phyloP scores from a whole-genome alignment of 805 yeast genomes.

The Pichia thaimueangensis region DNA sequence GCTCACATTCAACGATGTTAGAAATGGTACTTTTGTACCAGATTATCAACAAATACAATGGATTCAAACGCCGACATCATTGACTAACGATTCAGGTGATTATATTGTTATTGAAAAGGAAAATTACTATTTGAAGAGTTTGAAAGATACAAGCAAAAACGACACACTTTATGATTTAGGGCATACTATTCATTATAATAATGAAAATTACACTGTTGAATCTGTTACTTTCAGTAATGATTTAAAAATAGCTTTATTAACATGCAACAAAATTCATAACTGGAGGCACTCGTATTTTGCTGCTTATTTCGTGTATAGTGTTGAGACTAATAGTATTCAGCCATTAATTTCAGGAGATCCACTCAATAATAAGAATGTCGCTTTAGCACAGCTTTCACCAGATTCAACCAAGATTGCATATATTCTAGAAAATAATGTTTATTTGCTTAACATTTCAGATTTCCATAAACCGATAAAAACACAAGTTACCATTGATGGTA shows the following conservation, averaged over 20 bases:
- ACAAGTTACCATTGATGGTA: slow-evolving; percentile 67
- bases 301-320: slow-evolving; percentile 54
- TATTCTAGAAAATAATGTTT: slow-evolving; percentile 67
- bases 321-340: slow-evolving; percentile 26
- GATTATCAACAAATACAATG: slow-evolving; percentile 56
- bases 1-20: slow-evolving; percentile 36
- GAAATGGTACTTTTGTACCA: slow-evolving; percentile 55
- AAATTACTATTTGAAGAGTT: slow-evolving; percentile 50
- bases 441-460: slow-evolving; percentile 35
- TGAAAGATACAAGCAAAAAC: slow-evolving; percentile 36
- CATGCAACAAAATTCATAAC: slow-evolving; percentile 54
- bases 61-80: slow-evolving; percentile 49
- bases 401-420: slow-evolving; percentile 58
- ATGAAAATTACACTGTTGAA: slow-evolving; percentile 40
- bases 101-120: slow-evolving; percentile 45
- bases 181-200: slow-evolving; percentile 36
- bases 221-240: slow-evolving; percentile 61
- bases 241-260: slow-evolving; percentile 49
- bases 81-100: slow-evolving; percentile 55
- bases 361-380: slow-evolving; percentile 21
- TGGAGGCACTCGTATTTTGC: slow-evolving; percentile 73
- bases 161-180: slow-evolving; percentile 43
- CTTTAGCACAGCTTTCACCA: slow-evolving; percentile 70
- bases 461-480: slow-evolving; percentile 22
- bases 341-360: slow-evolving; percentile 14